Evolutionary conservation across 345 rosid species (phyloP), one percentile per base, ranked within the genome.

Genomic region (Populus ilicifolia): DNA sequence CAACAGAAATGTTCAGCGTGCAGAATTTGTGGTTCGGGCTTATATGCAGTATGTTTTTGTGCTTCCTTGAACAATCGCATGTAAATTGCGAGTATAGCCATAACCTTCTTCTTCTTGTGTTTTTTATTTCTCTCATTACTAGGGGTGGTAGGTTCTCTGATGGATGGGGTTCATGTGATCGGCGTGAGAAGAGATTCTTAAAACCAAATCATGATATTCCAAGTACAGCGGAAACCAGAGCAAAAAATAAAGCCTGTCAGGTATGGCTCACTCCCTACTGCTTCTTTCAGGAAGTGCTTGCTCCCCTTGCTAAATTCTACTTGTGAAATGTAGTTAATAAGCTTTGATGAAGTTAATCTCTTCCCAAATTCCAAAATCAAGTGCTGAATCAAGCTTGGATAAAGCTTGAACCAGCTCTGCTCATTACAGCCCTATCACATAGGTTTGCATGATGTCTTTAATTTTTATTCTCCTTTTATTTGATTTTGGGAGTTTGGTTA

Each of bases 91-190:
- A 67, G 39, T 54, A 46, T 35, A 18, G 62, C 59, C 14, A 64
- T 78, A 8, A 63, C 39, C 0, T 4, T 25, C 78, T 71, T 67
- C 29, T 36, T 67, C 29, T 36, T 62, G 43, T 44, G 66, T 8
- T 27, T 59, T 18, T 20, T 36, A 16, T 67, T 44, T 81, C 63
- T 61, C 52, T 80, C 77, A 71, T 74, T 12, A 56, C 29, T 65
- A 90, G 96, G 79, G 91, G 93, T 61, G 94, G 96, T 43, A 89
- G 97, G 83, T 93, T 90, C 67, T 89, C 96, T 64, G 97, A 96
- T 72, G 98, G 99, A 66, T 91, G 99, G 99, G 97, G 98, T 39
- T 96, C 99, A 9, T 96, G 94, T 79, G 98, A 96, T 67, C 86
- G 91, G 70, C 90, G 91, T 35, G 97, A 92, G 88, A 93, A 93